phyloP scores from a whole-genome alignment of 139 green algal genomes.

The Tetradesmus lagerheimii region DNA sequence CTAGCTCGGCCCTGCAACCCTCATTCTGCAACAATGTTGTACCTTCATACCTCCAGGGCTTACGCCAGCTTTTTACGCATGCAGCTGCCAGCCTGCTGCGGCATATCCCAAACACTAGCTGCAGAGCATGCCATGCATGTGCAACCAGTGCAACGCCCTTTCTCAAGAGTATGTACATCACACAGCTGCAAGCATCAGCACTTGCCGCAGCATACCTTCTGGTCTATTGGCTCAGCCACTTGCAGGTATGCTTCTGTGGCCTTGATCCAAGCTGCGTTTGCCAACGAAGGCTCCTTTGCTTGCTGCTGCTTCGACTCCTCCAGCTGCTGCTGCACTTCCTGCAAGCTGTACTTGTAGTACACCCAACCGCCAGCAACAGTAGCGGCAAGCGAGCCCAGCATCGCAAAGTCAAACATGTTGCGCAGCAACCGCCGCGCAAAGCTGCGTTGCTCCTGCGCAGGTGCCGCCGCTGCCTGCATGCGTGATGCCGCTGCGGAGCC shows the following conservation, averaged over 20 bases:
- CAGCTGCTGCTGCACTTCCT: constrained; percentile 30
- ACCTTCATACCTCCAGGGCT: too few relatives aligned
- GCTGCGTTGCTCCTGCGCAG: neutral
- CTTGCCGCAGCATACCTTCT: neutral
- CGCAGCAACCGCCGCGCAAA: neutral
- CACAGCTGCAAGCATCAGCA: neutral
- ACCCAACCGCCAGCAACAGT: neutral
- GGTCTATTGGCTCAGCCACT: constrained; percentile 32
- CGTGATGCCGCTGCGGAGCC: constrained; percentile 26
- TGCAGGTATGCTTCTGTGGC: neutral
- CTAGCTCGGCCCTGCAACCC: neutral
- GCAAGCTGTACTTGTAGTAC: constrained; percentile 28
- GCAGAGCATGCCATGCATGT: too few relatives aligned
- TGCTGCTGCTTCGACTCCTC: neutral
- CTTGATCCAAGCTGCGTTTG: neutral
- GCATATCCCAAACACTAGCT: too few relatives aligned
- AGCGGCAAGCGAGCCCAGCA: neutral
- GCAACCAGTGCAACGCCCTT: too few relatives aligned
- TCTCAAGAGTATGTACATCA: too few relatives aligned
- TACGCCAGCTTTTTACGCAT: too few relatives aligned
- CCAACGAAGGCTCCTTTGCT: neutral
- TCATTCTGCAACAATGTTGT: neutral
- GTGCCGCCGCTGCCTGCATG: constrained; percentile 19
- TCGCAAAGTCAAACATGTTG: neutral
- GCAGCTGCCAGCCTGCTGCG: too few relatives aligned